phyloP scores from a whole-genome alignment of 257 asterid genomes.

The Solanum tarijense region DNA sequence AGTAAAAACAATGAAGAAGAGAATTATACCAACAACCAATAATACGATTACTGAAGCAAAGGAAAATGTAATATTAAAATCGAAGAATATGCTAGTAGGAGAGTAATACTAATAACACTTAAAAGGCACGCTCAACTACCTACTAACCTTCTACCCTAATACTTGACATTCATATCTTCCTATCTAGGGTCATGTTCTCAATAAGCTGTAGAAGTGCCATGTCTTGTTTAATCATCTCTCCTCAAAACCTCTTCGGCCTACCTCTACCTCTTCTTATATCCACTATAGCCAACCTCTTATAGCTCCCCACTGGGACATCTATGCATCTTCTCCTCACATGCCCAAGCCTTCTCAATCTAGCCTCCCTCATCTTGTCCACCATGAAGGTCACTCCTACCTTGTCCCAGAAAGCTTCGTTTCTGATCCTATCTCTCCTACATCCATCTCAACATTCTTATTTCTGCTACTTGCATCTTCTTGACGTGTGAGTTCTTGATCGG shows the following conservation, averaged over 20 bases:
- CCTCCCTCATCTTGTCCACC: background rate
- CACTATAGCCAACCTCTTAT: background rate
- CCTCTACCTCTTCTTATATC: background rate
- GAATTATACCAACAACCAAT: background rate
- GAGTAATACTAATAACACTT: background rate
- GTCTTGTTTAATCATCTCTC: background rate
- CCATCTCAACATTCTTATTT: background rate
- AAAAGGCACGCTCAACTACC: background rate
- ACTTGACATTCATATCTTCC: background rate
- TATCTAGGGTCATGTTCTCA: background rate
- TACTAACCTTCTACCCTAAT: background rate
- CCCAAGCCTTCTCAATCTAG: background rate
- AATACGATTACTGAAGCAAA: background rate
- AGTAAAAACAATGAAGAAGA: background rate
- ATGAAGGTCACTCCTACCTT: background rate
- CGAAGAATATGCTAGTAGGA: background rate
- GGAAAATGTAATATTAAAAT: background rate
- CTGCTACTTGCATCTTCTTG: background rate
- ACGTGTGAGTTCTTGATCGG: background rate
- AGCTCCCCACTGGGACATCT: background rate
- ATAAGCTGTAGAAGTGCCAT: background rate
- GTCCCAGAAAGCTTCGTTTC: background rate
- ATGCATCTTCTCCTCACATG: background rate
- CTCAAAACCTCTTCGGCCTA: background rate
- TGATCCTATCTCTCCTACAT: background rate